phyloP scores from a whole-genome alignment of 2,329 filamentous ascomycete genomes.

The Coniella vitis region DNA sequence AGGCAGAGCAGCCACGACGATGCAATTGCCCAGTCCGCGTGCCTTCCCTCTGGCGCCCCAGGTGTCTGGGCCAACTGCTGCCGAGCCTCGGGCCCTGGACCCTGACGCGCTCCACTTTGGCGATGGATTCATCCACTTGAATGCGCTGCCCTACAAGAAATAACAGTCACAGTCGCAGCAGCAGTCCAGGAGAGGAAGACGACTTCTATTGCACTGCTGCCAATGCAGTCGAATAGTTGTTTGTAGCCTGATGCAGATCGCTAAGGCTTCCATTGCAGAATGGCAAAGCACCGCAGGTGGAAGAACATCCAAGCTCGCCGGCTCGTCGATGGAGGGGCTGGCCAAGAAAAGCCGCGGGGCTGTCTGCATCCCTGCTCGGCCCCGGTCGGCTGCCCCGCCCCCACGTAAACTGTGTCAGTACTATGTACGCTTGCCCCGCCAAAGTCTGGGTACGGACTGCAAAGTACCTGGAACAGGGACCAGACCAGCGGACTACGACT shows the following conservation, averaged over 20 bases:
- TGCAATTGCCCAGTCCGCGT: too few species aligned
- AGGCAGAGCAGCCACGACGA: not conserved
- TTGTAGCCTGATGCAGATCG: not conserved
- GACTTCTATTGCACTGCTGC: too few species aligned
- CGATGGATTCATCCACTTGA: too few species aligned
- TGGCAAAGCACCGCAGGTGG: too few species aligned
- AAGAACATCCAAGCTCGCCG: too few species aligned
- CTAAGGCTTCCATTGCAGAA: not conserved
- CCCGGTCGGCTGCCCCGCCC: conserved; percentile 4
- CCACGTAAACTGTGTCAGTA: too few species aligned
- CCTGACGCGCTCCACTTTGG: too few species aligned
- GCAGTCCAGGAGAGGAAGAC: too few species aligned
- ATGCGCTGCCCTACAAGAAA: too few species aligned
- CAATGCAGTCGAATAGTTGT: too few species aligned
- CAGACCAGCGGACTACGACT: not conserved
- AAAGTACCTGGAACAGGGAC: not conserved
- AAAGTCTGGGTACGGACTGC: not conserved
- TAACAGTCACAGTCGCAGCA: too few species aligned
- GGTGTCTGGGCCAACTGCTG: conserved; percentile 11
- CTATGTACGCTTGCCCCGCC: conserved; percentile 1
- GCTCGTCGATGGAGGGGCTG: not conserved
- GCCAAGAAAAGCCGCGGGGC: not conserved
- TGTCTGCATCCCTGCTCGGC: not conserved
- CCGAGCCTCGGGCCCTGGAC: conserved; percentile 10
- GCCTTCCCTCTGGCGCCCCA: too few species aligned